Conservation (phyloP, 257 asterid species). For the Voacanga thouarsii region DNA sequence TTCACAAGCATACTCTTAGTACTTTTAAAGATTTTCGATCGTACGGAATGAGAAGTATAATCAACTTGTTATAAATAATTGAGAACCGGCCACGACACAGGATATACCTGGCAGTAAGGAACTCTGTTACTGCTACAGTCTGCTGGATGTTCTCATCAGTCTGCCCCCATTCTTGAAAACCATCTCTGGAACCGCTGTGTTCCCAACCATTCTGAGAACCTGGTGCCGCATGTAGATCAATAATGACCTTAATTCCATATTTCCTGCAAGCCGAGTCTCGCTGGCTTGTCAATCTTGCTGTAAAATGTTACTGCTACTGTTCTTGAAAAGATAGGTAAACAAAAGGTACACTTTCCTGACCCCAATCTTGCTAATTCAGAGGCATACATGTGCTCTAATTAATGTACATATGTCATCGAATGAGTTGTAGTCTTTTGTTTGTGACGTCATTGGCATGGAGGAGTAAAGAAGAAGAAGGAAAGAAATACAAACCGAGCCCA, state of each 20-base stretch:
- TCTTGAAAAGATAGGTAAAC: too few species aligned
- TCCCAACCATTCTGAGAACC: constrained; percentile 76
- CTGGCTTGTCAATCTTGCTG: too few species aligned
- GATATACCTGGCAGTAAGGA: constrained; percentile 44
- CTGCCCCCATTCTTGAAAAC: constrained; percentile 69
- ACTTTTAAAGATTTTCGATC: too few species aligned
- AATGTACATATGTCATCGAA: too few species aligned
- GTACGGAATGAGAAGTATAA: neutral
- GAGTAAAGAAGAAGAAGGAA: neutral
- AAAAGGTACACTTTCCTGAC: too few species aligned
- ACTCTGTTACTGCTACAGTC: constrained; percentile 48
- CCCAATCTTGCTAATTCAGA: too few species aligned
- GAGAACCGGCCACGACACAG: too few species aligned
- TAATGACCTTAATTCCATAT: constrained; percentile 51
- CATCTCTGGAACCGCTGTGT: constrained; percentile 67
- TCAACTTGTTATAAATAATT: neutral
- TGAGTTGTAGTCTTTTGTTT: too few species aligned
- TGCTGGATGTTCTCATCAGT: constrained; percentile 48
- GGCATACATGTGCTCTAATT: too few species aligned
- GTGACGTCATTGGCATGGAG: neutral
- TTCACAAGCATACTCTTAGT: too few species aligned
- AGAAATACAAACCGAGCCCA: constrained; percentile 55
- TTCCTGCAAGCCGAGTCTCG: constrained; percentile 38
- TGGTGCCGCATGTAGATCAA: constrained; percentile 77
- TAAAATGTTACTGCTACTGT: too few species aligned